Evolutionary conservation across 140 eudicot genomes (phyloP), one percentile per base, ranked within the genome.

Genomic region (Oenanthe javanica): DNA sequence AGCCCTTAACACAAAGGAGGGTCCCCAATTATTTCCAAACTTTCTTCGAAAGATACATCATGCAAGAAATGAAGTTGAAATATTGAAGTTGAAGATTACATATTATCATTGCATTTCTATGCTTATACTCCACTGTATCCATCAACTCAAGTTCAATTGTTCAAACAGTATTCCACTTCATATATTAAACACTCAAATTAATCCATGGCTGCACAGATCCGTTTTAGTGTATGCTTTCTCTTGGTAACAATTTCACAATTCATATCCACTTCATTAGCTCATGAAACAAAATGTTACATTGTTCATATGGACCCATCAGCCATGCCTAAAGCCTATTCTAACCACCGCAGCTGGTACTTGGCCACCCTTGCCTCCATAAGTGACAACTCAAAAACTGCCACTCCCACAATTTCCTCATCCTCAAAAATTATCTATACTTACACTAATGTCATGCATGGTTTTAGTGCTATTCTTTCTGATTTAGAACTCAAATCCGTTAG

Each of bases 271-370:
- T 25, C 74, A 25, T 67, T 67, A 67, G 43, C 74, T 67, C 21
- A 25, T 27, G 3, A 14, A 25, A 25, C 46, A 6, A 67, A 14
- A 21, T 67, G 43, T 67, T 67, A 67, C 43, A 67, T 67, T 67
- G 74, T 67, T 36, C 74, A 67, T 36, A 67, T 67, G 74, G 47
- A 67, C 43, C 1, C 31, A 36, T 67, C 74, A 25, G 74, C 74
- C 74, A 67, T 67, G 74, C 74, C 74, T 4, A 67, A 67, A 67
- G 74, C 45, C 74, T 67, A 67, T 36, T 67, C 74, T 67, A 36
- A 36, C 45, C 74, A 67, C 74, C 74, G 36, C 46, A 23, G 18
- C 74, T 67, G 74, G 74, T 67, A 67, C 74, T 10, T 67, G 74
- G 47, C 74, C 46, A 67, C 45, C 18, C 74, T 67, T 36, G 74